Evolutionary conservation across 805 yeast species (phyloP), one percentile per base, ranked within the genome.

Genomic region (Ogataea angusta): DNA sequence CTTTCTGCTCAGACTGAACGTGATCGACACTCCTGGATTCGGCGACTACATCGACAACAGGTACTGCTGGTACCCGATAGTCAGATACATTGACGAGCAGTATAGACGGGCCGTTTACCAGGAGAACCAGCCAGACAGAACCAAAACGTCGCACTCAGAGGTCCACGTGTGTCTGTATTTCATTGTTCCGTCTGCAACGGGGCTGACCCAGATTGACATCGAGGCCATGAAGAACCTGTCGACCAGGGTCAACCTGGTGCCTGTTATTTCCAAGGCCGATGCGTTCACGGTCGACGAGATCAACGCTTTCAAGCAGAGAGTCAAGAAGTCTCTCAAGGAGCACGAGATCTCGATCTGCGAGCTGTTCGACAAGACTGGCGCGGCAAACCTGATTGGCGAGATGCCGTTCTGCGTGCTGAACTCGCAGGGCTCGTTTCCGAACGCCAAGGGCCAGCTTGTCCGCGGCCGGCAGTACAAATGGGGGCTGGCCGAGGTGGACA

Each of bases 91-190:
- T 46, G 96, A 90, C 59, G 85, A 82, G 49, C 91, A 86, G 62
- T 82, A 83, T 60, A 78, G 77, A 62, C 62, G 66, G 16, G 75
- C 67, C 63, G 80, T 75, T 73, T 78, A 78, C 47, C 95, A 86
- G 66, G 88, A 84, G 53, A 85, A 78, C 59, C 90, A 83, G 60
- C 90, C 90, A 10, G 63, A 72, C 48, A 73, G 91, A 40, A 36
- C 48, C 46, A 61, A 64, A 53, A 69, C 70, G 42, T 51, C 56
- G 10, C 96, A 90, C 56, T 66, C 73, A 49, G 73, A 95, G 40
- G 82, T 91, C 28, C 96, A 91, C 66, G 85, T 81, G 25, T 88
- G 96, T 59, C 61, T 91, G 32, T 91, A 88, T 66, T 85, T 91
- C 59, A 69, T 91, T 39, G 72, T 78, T 5, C 91, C 95, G 0